Percentiles rank a stretch among this genome's conserved stretches.
Conservation (phyloP, 352 stramenopile species). For the Globisporangium canariense region DNA sequence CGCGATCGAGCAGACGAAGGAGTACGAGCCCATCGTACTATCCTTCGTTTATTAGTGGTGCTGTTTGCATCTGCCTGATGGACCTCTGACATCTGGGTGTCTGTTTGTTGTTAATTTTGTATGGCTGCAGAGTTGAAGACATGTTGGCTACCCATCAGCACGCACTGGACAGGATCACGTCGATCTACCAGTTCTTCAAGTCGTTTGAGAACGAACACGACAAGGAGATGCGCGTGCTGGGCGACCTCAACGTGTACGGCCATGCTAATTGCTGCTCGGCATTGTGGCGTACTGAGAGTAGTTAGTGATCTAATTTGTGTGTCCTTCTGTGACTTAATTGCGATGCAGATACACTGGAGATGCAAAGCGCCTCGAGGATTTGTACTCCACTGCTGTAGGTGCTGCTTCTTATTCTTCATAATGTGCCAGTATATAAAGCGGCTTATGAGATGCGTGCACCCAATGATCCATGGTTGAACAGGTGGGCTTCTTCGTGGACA, state of each 20-base stretch:
- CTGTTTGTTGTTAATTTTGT: not conserved
- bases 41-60: not conserved
- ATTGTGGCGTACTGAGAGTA: not conserved
- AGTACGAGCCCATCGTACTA: slow-evolving; percentile 27
- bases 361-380: slow-evolving; percentile 12
- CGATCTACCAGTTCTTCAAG: slow-evolving; percentile 63
- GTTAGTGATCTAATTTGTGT: not conserved
- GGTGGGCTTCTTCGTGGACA: slow-evolving; percentile 84
- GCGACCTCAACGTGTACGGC: slow-evolving; percentile 1
- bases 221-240: slow-evolving; percentile 28
- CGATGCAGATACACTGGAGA: slow-evolving; percentile 2
- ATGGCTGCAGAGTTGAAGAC: slow-evolving; percentile 55
- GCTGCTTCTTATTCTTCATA: not conserved
- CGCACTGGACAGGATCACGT: slow-evolving; percentile 50
- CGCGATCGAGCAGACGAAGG: slow-evolving; percentile 62
- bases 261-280: not conserved
- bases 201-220: slow-evolving; percentile 49
- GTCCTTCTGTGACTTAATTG: not conserved
- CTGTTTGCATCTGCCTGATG: not conserved
- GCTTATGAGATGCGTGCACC: slow-evolving; percentile 1
- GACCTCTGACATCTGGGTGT: not conserved
- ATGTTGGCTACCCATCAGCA: slow-evolving; percentile 56
- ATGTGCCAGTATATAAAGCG: not conserved
- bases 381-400: slow-evolving; percentile 20
- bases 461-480: slow-evolving; percentile 9